Percentiles rank a stretch among this genome's conserved stretches.
Conservation (phyloP, 345 rosid species). For the Arabidopsis arenosa region DNA sequence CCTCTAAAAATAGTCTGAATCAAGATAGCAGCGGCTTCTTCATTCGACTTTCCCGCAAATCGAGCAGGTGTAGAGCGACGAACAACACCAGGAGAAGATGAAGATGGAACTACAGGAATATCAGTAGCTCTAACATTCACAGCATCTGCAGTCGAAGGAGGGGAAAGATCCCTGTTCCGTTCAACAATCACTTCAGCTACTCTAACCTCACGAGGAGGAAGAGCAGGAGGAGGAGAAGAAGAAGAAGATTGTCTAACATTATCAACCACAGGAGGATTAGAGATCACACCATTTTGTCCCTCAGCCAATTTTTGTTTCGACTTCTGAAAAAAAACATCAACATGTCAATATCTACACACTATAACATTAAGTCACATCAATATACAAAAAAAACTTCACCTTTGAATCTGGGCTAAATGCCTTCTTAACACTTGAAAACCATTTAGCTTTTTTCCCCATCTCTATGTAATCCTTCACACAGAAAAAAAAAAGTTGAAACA, state of each 20-base stretch:
- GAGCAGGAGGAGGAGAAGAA: slow-evolving; percentile 46
- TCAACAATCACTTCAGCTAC: slow-evolving; percentile 55
- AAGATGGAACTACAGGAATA: slow-evolving; percentile 43
- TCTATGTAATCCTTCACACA: slow-evolving; percentile 38
- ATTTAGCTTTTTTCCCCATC: slow-evolving; percentile 94
- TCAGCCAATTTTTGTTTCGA: slow-evolving; percentile 38
- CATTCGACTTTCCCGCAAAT: slow-evolving; percentile 66
- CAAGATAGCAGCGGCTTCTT: slow-evolving; percentile 84
- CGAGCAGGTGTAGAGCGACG: slow-evolving; percentile 38
- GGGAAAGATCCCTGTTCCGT: slow-evolving; percentile 42
- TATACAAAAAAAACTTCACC: slow-evolving; percentile 45
- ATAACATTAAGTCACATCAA: slow-evolving; percentile 20
- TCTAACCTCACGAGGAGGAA: slow-evolving; percentile 61
- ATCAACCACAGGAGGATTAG: slow-evolving; percentile 46
- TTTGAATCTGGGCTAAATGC: slow-evolving; percentile 80
- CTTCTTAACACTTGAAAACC: slow-evolving; percentile 89
- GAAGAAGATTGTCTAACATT: slow-evolving; percentile 42
- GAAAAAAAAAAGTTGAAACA: background rate
- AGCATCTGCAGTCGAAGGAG: slow-evolving; percentile 42
- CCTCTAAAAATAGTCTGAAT: slow-evolving; percentile 92
- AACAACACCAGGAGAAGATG: slow-evolving; percentile 56
- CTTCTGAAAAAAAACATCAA: slow-evolving; percentile 29
- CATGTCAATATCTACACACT: background rate
- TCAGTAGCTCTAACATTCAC: slow-evolving; percentile 48
- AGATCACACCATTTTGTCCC: slow-evolving; percentile 48